Conservation (phyloP, 202 grass and related monocot genomes). For the Carex arenaria region DNA sequence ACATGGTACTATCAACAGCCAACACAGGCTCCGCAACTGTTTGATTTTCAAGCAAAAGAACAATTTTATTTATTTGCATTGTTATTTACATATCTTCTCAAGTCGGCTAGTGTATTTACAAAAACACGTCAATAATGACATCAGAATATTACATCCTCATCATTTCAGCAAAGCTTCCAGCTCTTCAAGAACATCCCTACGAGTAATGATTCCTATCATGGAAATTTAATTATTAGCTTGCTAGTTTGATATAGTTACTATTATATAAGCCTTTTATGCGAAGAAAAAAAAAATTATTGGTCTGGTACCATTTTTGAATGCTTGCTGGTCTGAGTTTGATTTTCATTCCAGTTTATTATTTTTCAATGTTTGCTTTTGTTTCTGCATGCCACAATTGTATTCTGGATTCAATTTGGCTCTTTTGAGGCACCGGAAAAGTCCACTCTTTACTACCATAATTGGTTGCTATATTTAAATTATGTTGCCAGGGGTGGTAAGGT, state of each 20-base stretch:
- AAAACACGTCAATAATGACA: not conserved
- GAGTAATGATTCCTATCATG: conserved; percentile 74
- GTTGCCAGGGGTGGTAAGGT: not conserved
- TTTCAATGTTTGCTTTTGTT: not conserved
- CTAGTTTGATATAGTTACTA: conserved; percentile 24
- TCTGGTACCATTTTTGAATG: conserved; percentile 17
- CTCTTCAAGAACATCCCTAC: conserved; percentile 59
- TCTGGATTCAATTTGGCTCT: not conserved
- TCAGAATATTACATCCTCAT: conserved; percentile 37
- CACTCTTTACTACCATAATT: not conserved
- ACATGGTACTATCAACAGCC: not conserved
- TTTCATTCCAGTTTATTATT: not conserved
- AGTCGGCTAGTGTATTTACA: not conserved
- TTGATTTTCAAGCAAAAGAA: not conserved
- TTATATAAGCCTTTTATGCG: not conserved
- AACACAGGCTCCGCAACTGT: not conserved
- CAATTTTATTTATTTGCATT: conserved; percentile 28
- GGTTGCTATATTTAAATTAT: not conserved
- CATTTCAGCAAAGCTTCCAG: conserved; percentile 55
- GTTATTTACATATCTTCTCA: conserved; percentile 3
- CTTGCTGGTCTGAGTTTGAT: not conserved
- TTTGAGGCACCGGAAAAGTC: not conserved
- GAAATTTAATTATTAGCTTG: conserved; percentile 26
- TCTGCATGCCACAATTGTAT: not conserved
- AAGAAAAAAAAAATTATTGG: conserved; percentile 20